Evolutionary conservation across 2,329 filamentous ascomycete genomes (phyloP).

Genomic region (Xenoacremonium recifei): DNA sequence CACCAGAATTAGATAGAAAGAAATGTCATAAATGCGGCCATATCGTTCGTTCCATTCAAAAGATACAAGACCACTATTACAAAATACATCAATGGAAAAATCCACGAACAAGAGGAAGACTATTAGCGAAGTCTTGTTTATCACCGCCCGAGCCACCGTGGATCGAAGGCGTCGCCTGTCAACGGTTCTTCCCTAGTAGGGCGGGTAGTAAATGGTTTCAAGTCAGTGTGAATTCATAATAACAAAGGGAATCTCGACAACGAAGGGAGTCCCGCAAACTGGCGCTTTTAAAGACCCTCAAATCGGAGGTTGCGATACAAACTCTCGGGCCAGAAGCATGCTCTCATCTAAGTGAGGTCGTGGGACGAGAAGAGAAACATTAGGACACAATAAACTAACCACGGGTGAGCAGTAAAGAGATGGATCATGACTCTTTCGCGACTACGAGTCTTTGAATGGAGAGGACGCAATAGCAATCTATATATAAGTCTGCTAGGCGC

Average conservation of each 20-base stretch:
- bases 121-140: background rate
- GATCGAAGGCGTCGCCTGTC: background rate
- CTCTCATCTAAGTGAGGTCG: background rate
- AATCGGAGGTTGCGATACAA: too few species aligned
- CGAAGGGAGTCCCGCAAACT: background rate
- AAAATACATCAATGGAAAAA: background rate
- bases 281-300: background rate
- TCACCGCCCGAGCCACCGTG: background rate
- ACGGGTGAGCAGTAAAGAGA: conserved; percentile 1
- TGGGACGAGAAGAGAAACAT: conserved; percentile 1
- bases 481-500: conserved; percentile 2
- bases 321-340: background rate
- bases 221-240: background rate
- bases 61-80: background rate
- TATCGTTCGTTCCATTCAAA: background rate
- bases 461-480: conserved; percentile 3
- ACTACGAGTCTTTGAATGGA: conserved; percentile 4
- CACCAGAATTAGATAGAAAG: background rate
- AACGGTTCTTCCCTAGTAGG: conserved; percentile 6
- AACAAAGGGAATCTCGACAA: background rate
- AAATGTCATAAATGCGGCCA: background rate
- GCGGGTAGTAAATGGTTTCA: conserved; percentile 3
- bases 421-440: conserved; percentile 4
- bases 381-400: background rate
- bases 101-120: background rate